Evolutionary conservation across 192 early-diverging fungal genomes (phyloP).

Genomic region (Dissophora ornata): DNA sequence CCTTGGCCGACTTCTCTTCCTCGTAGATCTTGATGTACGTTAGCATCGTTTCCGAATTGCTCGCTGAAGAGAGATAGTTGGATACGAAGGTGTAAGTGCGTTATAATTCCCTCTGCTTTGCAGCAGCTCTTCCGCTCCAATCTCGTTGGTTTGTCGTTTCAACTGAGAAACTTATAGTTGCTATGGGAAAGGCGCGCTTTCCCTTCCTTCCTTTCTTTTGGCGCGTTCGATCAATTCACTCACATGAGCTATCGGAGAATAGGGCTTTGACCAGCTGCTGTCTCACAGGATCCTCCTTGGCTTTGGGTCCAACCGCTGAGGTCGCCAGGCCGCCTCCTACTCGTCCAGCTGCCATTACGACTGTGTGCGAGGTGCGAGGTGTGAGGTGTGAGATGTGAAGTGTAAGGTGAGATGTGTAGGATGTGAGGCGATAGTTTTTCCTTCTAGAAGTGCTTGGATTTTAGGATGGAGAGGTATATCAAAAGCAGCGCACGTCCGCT

Average conservation of each 20-base stretch:
- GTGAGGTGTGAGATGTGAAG: too few species aligned
- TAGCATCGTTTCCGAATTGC: conserved; percentile 41
- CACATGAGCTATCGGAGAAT: conserved; percentile 47
- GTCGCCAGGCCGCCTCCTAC: conserved; percentile 13
- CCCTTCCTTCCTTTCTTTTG: too few species aligned
- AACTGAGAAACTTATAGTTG: too few species aligned
- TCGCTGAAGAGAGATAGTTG: conserved; percentile 6
- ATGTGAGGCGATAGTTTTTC: too few species aligned
- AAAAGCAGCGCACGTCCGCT: too few species aligned
- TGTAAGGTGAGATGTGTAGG: too few species aligned
- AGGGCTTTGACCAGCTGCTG: conserved; percentile 43
- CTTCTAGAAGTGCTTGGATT: too few species aligned
- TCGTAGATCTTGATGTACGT: conserved; percentile 66
- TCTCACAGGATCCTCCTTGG: conserved; percentile 48
- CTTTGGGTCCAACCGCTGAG: conserved; percentile 20
- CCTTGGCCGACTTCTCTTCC: conserved; percentile 54
- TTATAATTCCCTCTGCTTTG: neutral
- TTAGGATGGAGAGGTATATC: too few species aligned
- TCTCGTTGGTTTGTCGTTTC: too few species aligned
- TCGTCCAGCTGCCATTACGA: conserved; percentile 1
- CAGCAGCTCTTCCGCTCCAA: too few species aligned
- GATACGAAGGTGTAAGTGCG: neutral
- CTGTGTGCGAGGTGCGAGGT: neutral
- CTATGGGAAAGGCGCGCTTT: too few species aligned
- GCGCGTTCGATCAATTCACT: too few species aligned